Evolutionary conservation across 176 grass and related monocot genomes (phyloP), one percentile per base, ranked within the genome.

Genomic region (Oryza officinalis): DNA sequence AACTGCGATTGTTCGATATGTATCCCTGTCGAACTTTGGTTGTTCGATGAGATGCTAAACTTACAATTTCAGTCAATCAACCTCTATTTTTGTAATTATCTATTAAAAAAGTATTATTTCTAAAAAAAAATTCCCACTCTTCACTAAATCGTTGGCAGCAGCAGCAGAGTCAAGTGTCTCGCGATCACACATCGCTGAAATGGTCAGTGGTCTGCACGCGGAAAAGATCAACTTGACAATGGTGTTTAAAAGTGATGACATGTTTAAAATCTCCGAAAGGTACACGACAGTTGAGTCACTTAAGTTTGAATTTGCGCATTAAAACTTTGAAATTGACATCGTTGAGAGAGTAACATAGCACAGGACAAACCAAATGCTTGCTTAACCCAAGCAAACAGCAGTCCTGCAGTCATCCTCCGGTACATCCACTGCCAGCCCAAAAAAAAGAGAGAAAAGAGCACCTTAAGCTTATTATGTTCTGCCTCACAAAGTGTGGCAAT

Each of bases 201-300:
- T n/a, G 72, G 86, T 77, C 79, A 87, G 78, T 27, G 82, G 63
- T 63, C 82, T 64, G 63, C 64, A 50, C 31, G 1, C 63, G 17
- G 82, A 85, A 76, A 75, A 30, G 71, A 54, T 89, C 71, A 31
- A 57, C 30, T 75, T 25, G 76, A 87, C 38, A 45, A 26, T 22
- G 31, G 63, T 49, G 31, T 78, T 78, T 67, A 57, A 57, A 75
- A 80, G 30, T 31, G 43, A 63, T 45, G 13, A 67, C 28, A n/a
- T 1, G 57, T 25, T 2, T 25, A 35, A 40, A 13, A 27, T 72
- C 45, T 47, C 35, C 27, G 69, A 69, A 80, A 85, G 28, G 71
- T 18, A 31, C 35, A 25, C 46, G 76, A 23, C 17, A 37, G 22
- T 30, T 37, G 41, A 75, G 35, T 74, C 61, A 27, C 7, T 57